Base-by-base conservation (phyloP, 2,329 filamentous ascomycete genomes). In the Fusarium fujikuroi region DNA sequence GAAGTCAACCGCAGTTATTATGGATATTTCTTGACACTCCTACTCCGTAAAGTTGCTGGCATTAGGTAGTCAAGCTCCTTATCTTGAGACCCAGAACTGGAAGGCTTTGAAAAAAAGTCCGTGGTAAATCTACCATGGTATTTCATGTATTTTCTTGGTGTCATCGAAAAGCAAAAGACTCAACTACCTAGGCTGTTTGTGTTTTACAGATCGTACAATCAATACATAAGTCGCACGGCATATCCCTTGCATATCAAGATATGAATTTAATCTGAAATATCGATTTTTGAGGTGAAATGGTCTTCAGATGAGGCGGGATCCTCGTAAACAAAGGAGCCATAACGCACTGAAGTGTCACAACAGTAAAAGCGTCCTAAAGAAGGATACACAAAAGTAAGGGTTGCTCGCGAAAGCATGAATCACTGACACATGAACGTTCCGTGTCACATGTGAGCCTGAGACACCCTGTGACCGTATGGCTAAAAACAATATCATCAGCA, bases 401-500 rank as follows among this genome's bases (percentile, higher is more conserved):
- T 53, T 25, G 34, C 34, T 53, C 19, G 34, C 19, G 34, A 53
- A 23, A n/a, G 37, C 32, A 28, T 16, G 50, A 53, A 37, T 28
- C 32, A 53, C 34, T 28, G 25, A 19, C 19, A 19, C 12, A 37
- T 53, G 12, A 37, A 21, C 23, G 9, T 39, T n/a, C 19, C 34
- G 23, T 12, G 39, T n/a, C 50, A 39, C 50, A 53, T 53, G 34
- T 39, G 19, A 15, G 14, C 34, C 50, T 53, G 23, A 39, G 14
- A 39, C 34, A n/a, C 23, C 19, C 34, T 53, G 23, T 39, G 34
- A 28, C 14, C 10, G 14, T 21, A 54, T 28, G 19, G 50, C 34
- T 39, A 19, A n/a, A 28, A 37, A 94, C 80, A n/a, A 94, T 83
- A 40, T 86, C 88, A 75, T 92, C 91, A 70, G 91, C 83, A 83